Conservation (phyloP, 2,329 filamentous ascomycete species). For the Botrytis squamosa region DNA sequence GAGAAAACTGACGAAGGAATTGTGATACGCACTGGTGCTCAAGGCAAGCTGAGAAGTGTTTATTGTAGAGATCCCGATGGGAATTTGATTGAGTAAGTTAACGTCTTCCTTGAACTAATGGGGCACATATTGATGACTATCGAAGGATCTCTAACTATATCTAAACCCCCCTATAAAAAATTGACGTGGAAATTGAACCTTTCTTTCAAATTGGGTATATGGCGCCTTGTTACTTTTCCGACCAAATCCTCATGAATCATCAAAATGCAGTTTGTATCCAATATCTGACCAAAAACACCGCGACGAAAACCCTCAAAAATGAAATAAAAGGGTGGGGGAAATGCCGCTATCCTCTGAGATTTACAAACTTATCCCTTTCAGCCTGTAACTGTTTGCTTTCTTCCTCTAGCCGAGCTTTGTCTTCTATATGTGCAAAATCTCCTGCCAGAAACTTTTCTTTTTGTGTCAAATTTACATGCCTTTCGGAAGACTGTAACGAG, state of each 20-base stretch:
- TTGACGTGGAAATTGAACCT: neutral
- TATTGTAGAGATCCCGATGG: constrained; percentile 62
- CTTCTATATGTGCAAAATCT: constrained; percentile 43
- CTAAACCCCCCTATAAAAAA: constrained; percentile 13
- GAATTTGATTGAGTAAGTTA: constrained; percentile 57
- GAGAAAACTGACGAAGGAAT: constrained; percentile 46
- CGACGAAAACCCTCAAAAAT: neutral
- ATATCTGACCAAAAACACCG: neutral
- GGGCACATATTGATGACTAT: constrained; percentile 3
- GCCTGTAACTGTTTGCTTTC: constrained; percentile 41
- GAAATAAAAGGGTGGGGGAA: neutral
- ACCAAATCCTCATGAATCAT: neutral
- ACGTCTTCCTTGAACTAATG: neutral
- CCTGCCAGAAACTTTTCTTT: constrained; percentile 45
- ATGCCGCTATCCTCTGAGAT: constrained; percentile 15
- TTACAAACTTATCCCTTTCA: constrained; percentile 34
- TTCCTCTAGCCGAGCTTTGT: constrained; percentile 43
- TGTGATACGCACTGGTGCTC: constrained; percentile 56
- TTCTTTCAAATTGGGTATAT: constrained; percentile 25
- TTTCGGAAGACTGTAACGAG: neutral
- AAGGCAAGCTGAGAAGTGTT: constrained; percentile 54
- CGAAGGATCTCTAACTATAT: constrained; percentile 28
- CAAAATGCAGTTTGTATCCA: neutral
- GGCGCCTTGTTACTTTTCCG: constrained; percentile 18
- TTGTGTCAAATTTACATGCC: constrained; percentile 30